Conservation (phyloP, 495 filamentous ascomycete species). For the Apiosordaria backusii region DNA sequence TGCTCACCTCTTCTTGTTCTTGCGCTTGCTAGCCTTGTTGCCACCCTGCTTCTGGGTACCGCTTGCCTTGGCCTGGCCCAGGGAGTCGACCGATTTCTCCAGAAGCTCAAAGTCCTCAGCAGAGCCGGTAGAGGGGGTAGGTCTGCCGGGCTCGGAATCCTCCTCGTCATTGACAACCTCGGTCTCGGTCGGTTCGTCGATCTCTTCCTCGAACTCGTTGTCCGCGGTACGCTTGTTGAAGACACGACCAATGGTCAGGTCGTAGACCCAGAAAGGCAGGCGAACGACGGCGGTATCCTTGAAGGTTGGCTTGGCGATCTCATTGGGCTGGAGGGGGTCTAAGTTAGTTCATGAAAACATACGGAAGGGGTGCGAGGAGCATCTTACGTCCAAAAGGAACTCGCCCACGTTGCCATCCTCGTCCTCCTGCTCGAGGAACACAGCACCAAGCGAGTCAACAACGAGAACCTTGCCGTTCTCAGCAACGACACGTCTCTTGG, state of each 20-base stretch:
- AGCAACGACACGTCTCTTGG: conserved; percentile 78
- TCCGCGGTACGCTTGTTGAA: conserved; percentile 36
- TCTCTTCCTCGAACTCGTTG: conserved; percentile 34
- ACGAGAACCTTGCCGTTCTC: conserved; percentile 94
- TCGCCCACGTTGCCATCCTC: conserved; percentile 81
- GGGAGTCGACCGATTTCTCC: conserved; percentile 48
- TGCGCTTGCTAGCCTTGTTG: conserved; percentile 42
- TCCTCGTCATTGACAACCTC: conserved; percentile 34
- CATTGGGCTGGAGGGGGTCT: conserved; percentile 46
- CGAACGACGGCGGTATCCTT: conserved; percentile 66
- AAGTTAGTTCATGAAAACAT: conserved; percentile 3
- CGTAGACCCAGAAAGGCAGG: conserved; percentile 63
- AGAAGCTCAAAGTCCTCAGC: conserved; percentile 56
- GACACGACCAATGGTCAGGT: conserved; percentile 53
- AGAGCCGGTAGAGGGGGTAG: conserved; percentile 45
- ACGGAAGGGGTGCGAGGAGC: background rate
- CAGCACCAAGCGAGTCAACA: conserved; percentile 86
- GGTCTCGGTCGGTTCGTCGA: background rate
- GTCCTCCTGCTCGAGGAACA: conserved; percentile 84
- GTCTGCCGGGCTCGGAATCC: conserved; percentile 37
- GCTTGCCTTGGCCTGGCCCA: conserved; percentile 40
- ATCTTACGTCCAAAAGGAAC: conserved; percentile 74
- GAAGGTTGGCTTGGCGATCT: conserved; percentile 62
- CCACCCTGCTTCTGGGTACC: conserved; percentile 39
- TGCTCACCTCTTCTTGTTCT: conserved; percentile 46